Conservation (phyloP, 1,139 yeast species). For the Blastobotrys proliferans region DNA sequence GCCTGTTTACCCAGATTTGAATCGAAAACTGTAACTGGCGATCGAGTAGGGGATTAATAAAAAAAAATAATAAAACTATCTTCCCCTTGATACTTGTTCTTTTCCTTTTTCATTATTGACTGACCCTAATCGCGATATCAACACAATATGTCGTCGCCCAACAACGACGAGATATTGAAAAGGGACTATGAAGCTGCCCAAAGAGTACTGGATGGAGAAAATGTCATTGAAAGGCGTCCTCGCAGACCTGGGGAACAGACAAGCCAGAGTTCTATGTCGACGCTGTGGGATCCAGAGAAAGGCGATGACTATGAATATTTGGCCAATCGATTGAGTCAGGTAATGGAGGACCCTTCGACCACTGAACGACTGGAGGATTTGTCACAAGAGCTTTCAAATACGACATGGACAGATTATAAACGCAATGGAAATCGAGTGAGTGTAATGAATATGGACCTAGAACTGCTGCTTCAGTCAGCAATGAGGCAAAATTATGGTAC, state of each 20-base stretch:
- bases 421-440: slow-evolving; percentile 40
- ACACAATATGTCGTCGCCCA: not conserved
- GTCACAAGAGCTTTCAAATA: slow-evolving; percentile 40
- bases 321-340: slow-evolving; percentile 17
- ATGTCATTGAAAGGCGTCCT: not conserved
- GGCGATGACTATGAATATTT: slow-evolving; percentile 15
- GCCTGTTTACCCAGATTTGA: too few species aligned
- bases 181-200: not conserved
- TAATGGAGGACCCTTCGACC: slow-evolving; percentile 28
- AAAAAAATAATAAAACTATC: too few species aligned
- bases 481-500: slow-evolving; percentile 31
- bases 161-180: not conserved
- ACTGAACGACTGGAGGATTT: slow-evolving; percentile 38
- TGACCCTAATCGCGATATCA: not conserved
- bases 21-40: too few species aligned
- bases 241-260: not conserved
- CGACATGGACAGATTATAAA: slow-evolving; percentile 33
- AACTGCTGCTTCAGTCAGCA: slow-evolving; percentile 29
- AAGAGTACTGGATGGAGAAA: not conserved
- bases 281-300: slow-evolving; percentile 15
- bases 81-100: too few species aligned
- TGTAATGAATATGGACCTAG: slow-evolving; percentile 35
- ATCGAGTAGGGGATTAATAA: too few species aligned
- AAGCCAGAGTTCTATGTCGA: not conserved
- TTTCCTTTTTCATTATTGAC: too few species aligned